phyloP scores from a whole-genome alignment of 148 eudicot species.

The Limonium bicolor region DNA sequence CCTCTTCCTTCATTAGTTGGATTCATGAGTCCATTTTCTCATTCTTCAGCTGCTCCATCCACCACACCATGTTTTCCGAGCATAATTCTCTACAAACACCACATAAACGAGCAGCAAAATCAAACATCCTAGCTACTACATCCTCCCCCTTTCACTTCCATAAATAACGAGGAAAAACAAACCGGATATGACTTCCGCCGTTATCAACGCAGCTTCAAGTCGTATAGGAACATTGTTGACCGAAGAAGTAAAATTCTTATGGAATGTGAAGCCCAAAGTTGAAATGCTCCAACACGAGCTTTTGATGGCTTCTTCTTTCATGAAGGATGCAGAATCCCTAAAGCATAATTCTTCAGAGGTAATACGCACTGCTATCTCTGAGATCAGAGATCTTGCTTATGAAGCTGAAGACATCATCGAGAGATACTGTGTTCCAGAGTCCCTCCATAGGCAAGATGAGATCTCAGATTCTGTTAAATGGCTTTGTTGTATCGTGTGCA shows the following conservation, averaged over 20 bases:
- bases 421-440: background rate
- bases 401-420: constrained; percentile 1
- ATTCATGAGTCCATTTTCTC: too few relatives aligned
- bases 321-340: constrained; percentile 1
- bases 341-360: background rate
- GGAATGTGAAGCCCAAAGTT: background rate
- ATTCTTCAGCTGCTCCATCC: too few relatives aligned
- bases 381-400: background rate
- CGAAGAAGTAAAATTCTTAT: background rate
- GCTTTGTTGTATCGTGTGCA: background rate
- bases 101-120: too few relatives aligned
- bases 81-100: too few relatives aligned
- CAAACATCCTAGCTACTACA: too few relatives aligned
- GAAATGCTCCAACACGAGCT: constrained; percentile 1
- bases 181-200: too few relatives aligned
- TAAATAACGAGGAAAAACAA: too few relatives aligned
- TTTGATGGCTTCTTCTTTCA: background rate
- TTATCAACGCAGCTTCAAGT: too few relatives aligned
- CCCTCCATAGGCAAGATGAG: constrained; percentile 12
- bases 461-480: background rate
- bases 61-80: too few relatives aligned
- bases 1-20: too few relatives aligned
- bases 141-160: too few relatives aligned
- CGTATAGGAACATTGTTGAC: too few relatives aligned
- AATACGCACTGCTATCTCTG: background rate